Evolutionary conservation across 371 early-diverging fungal species (phyloP), one percentile per base, ranked within the genome.

Genomic region (Rhizopus delemar): DNA sequence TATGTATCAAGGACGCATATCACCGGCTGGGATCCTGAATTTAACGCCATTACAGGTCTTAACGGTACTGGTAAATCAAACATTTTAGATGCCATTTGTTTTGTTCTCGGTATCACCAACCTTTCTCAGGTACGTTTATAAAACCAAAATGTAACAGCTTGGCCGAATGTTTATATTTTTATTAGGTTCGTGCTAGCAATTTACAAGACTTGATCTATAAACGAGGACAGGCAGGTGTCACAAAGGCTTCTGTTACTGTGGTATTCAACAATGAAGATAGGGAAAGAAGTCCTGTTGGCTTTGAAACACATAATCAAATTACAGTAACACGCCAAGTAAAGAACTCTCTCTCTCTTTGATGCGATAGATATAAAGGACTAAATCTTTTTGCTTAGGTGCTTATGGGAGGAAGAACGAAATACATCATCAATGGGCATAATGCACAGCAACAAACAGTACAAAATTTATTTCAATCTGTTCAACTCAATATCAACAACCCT

Each of bases 11-110:
- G 97, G 49, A 97, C 97, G 2, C 93, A 94, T 57, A 96, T 98
- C 53, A 86, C 90, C 15, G 94, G 94, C 29, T 98, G 97, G 96
- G 97, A 96, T 75, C 88, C 92, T 4, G 88, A 94, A 62, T 99
- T 99, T 77, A 99, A 97, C 71, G 99, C 99, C 32, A 98, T 99
- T 65, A 99, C 99, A 4, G 99, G 99, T 38, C 84, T 99, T 39
- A 99, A 99, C 73, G 99, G 99, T 28, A 93, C 97, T 5, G 99
- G 99, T 41, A 99, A 99, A 74, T 97, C 97, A 16, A 99, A 99
- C 80, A 93, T 99, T 53, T 81, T 99, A 31, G 99, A 99, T 73
- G 97, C 98, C 29, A 97, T 99, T 66, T 96, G 99, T 69, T 99
- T 99, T 80, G 99, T 95, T 5, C 82, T 99, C 22, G 99, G 99